Percentiles rank a stretch among this genome's conserved stretches.
Conservation (phyloP, 495 filamentous ascomycete species). For the Pyrenopolyporus hunteri region DNA sequence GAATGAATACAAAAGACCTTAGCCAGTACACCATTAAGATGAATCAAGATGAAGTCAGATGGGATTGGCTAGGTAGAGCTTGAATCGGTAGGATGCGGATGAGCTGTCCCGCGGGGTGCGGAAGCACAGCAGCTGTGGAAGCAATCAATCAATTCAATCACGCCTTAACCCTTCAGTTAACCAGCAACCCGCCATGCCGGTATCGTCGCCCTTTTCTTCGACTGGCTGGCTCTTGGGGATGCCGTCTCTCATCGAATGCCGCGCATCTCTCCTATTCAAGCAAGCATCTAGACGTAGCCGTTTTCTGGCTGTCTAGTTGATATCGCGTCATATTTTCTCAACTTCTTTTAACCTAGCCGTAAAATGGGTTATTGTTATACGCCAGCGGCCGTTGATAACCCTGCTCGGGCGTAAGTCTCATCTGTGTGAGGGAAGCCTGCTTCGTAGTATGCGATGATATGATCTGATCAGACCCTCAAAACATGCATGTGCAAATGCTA, state of each 20-base stretch:
- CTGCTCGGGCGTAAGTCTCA: too few relatives aligned
- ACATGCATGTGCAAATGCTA: conserved; percentile 14
- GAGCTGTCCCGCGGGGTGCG: conserved; percentile 39
- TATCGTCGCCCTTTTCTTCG: conserved; percentile 30
- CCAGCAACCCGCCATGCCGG: conserved; percentile 33
- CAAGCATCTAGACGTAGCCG: conserved; percentile 10
- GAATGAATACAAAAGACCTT: conserved; percentile 15
- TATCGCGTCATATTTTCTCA: conserved; percentile 16
- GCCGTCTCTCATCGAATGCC: conserved; percentile 29
- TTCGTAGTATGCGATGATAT: conserved; percentile 30
- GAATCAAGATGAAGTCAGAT: conserved; percentile 31
- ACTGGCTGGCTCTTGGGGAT: conserved; percentile 33
- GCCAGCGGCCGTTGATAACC: conserved; percentile 31
- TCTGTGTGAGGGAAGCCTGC: too few relatives aligned
- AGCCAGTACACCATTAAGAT: conserved; percentile 35
- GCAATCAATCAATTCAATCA: conserved; percentile 38
- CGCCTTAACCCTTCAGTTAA: conserved; percentile 11
- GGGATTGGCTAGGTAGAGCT: conserved; percentile 28
- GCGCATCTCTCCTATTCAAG: conserved; percentile 16
- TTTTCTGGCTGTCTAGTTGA: conserved; percentile 17
- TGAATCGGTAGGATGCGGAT: conserved; percentile 34
- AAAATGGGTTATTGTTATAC: conserved; percentile 16
- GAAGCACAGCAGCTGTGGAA: conserved; percentile 35
- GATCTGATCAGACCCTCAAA: conserved; percentile 28
- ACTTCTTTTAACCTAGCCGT: conserved; percentile 9